Evolutionary conservation across 306 rosid species (phyloP).

Genomic region (Vigna reflexopilosa): DNA sequence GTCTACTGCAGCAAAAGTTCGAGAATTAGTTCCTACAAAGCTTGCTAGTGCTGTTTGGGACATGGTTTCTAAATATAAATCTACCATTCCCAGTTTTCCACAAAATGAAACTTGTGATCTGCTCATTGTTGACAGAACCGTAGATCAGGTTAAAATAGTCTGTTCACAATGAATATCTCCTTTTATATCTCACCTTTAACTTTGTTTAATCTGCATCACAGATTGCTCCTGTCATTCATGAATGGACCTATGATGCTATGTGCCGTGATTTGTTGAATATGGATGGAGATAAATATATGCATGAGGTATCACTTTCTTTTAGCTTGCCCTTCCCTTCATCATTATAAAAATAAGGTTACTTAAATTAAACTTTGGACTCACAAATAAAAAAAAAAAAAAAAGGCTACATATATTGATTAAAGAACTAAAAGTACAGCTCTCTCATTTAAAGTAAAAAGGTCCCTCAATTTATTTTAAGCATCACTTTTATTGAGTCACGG

Average conservation of each 20-base stretch:
- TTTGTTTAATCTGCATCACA: slow-evolving; percentile 45
- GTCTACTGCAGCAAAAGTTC: slow-evolving; percentile 45
- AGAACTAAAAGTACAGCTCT: not conserved
- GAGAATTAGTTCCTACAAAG: slow-evolving; percentile 72
- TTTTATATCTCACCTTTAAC: slow-evolving; percentile 28
- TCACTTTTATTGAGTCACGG: too few species aligned
- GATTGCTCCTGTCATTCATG: slow-evolving; percentile 98
- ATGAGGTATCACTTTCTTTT: slow-evolving; percentile 67
- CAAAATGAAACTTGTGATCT: slow-evolving; percentile 88
- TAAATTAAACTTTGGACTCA: not conserved
- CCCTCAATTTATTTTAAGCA: too few species aligned
- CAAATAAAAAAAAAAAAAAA: not conserved
- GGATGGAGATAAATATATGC: slow-evolving; percentile 83
- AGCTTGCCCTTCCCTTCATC: slow-evolving; percentile 19
- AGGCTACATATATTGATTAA: not conserved
- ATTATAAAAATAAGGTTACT: not conserved
- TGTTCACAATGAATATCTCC: slow-evolving; percentile 35
- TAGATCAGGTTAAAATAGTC: slow-evolving; percentile 77
- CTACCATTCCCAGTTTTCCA: slow-evolving; percentile 81
- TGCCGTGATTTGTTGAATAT: slow-evolving; percentile 81
- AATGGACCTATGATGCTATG: slow-evolving; percentile 99
- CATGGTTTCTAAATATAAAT: slow-evolving; percentile 72
- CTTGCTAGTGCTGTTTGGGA: slow-evolving; percentile 84
- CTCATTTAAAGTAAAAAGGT: not conserved
- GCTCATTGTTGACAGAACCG: slow-evolving; percentile 87